These are phyloP conservation scores for Candida anglica DNA, from an alignment of 805 yeast genomes.

Conservation along the genomic window DNA sequence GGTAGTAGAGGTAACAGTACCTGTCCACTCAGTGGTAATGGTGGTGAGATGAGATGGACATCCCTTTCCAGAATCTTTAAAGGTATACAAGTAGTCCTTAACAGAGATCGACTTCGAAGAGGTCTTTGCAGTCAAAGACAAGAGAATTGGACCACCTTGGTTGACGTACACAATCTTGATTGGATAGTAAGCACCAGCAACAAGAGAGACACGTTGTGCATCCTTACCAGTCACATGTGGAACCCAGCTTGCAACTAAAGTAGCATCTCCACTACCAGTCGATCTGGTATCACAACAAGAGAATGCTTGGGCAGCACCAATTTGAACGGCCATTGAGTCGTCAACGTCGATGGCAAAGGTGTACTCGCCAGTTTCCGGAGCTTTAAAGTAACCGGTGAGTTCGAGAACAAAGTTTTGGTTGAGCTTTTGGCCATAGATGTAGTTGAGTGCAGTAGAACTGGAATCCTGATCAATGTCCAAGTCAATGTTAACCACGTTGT, in stretches of 20 bases:
- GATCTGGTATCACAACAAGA: neutral
- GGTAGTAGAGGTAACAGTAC: neutral
- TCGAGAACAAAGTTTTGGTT: too few species aligned
- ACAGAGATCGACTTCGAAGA: slow-evolving; percentile 11
- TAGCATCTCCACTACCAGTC: too few species aligned
- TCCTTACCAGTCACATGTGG: too few species aligned
- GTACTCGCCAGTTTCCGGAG: neutral
- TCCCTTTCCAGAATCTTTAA: neutral
- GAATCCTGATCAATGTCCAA: too few species aligned
- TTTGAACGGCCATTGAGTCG: neutral
- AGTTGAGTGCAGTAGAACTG: too few species aligned
- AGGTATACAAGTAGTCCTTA: slow-evolving; percentile 10
- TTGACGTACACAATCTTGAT: slow-evolving; percentile 18
- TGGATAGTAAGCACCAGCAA: slow-evolving; percentile 27
- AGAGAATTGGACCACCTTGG: slow-evolving; percentile 9
- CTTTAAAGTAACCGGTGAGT: too few species aligned
- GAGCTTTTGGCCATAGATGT: too few species aligned
- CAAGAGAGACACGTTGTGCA: too few species aligned
- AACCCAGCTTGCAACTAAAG: too few species aligned
- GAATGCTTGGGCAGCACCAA: neutral
- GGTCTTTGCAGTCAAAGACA: slow-evolving; percentile 10
- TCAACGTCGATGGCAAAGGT: neutral
- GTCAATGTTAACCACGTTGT: too few species aligned
- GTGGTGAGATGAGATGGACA: neutral
- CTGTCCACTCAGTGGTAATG: slow-evolving; percentile 1